Percentiles rank a stretch among this genome's conserved stretches.
Evolutionary conservation across 2,329 filamentous ascomycete genomes (phyloP).

Genomic region (Neonectria coccinea): DNA sequence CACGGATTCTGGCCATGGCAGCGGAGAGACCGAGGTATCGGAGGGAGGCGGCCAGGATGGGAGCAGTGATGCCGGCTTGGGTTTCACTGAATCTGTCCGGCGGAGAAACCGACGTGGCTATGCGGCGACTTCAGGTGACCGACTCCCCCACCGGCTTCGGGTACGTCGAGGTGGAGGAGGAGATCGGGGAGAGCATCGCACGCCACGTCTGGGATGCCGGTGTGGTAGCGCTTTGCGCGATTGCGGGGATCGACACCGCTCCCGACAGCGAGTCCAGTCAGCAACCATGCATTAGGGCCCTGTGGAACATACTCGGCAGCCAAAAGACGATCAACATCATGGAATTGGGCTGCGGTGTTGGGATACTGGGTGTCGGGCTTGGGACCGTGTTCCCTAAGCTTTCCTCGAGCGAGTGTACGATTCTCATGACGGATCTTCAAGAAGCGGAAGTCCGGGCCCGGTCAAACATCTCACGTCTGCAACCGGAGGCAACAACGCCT

Average conservation of each 20-base stretch:
- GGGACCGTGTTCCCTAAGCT: slow-evolving; percentile 51
- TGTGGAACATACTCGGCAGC: slow-evolving; percentile 48
- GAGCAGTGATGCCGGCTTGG: slow-evolving; percentile 60
- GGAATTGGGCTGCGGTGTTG: slow-evolving; percentile 69
- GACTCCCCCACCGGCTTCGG: slow-evolving; percentile 38
- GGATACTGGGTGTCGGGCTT: slow-evolving; percentile 65
- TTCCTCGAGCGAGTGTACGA: slow-evolving; percentile 42
- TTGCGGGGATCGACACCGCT: slow-evolving; percentile 46
- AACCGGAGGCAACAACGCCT: slow-evolving; percentile 29
- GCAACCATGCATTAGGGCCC: slow-evolving; percentile 45
- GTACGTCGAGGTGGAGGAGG: slow-evolving; percentile 62
- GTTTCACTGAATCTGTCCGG: slow-evolving; percentile 48
- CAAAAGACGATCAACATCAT: slow-evolving; percentile 56
- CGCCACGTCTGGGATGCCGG: slow-evolving; percentile 71
- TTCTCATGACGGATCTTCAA: slow-evolving; percentile 67
- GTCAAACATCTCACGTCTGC: slow-evolving; percentile 58
- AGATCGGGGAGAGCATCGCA: slow-evolving; percentile 70
- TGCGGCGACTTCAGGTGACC: slow-evolving; percentile 47
- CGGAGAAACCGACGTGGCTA: slow-evolving; percentile 42
- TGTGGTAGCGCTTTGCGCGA: slow-evolving; percentile 56
- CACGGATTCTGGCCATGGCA: slow-evolving; percentile 43
- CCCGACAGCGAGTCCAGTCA: slow-evolving; percentile 44
- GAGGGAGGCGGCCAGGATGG: slow-evolving; percentile 39
- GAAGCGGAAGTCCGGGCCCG: slow-evolving; percentile 64
- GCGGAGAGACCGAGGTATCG: slow-evolving; percentile 35